A percentile compares a stretch with the other conserved stretches of the same genome.
Conservation (phyloP, 805 yeast genomes). For the Komagataella ulmi region DNA sequence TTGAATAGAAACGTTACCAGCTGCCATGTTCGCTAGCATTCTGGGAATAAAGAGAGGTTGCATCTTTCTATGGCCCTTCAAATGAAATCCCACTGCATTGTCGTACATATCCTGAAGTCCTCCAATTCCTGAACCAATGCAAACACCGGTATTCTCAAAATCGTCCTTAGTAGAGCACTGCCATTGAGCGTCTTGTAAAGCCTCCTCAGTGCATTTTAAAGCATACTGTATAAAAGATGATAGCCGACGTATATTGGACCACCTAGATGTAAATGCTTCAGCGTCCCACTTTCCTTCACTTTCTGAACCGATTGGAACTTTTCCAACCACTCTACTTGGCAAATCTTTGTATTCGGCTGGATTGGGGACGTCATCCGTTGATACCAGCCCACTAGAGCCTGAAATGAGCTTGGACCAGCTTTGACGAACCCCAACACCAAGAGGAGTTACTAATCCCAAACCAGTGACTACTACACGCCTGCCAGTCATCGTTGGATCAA, state of each 20-base stretch:
- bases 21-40: constrained; percentile 83
- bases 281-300: constrained; percentile 38
- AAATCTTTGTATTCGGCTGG: constrained; percentile 34
- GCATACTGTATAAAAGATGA: constrained; percentile 74
- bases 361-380: constrained; percentile 31
- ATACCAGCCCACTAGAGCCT: constrained; percentile 43
- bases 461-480: constrained; percentile 87
- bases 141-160: constrained; percentile 44
- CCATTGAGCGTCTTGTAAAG: constrained; percentile 56
- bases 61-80: constrained; percentile 49
- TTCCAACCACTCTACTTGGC: constrained; percentile 68
- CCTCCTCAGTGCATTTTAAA: constrained; percentile 63
- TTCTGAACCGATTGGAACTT: constrained; percentile 22
- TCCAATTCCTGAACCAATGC: constrained; percentile 92
- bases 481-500: background rate
- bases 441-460: constrained; percentile 72
- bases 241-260: constrained; percentile 37
- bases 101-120: constrained; percentile 63
- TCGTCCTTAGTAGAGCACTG: constrained; percentile 21
- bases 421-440: constrained; percentile 53
- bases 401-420: constrained; percentile 42
- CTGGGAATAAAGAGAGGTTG: constrained; percentile 84
- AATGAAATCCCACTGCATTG: constrained; percentile 37
- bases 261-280: constrained; percentile 30
- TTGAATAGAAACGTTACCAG: constrained; percentile 77